These are phyloP conservation scores for Penicillium antarcticum DNA, from an alignment of 495 filamentous ascomycete species.

Conservation along the genomic window DNA sequence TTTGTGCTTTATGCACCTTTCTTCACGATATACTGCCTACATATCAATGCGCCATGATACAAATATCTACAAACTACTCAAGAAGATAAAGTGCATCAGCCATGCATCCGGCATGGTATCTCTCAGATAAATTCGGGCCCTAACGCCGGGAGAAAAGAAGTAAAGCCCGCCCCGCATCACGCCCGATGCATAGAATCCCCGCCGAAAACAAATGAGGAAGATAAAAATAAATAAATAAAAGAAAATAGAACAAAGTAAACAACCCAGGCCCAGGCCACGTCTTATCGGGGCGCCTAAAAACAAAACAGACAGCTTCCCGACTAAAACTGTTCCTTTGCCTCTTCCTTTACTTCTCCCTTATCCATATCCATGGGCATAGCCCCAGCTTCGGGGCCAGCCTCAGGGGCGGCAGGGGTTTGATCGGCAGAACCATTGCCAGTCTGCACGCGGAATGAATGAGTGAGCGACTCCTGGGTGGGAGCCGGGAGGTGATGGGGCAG, in stretches of 20 bases:
- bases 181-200: conserved; percentile 3
- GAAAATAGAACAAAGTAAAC: neutral
- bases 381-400: conserved; percentile 22
- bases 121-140: neutral
- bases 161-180: conserved; percentile 8
- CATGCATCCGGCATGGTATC: conserved; percentile 1
- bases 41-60: too few relatives aligned
- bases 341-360: conserved; percentile 33
- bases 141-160: conserved; percentile 8
- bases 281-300: neutral
- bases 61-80: neutral
- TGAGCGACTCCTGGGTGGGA: conserved; percentile 40
- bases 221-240: neutral
- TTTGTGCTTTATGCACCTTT: neutral
- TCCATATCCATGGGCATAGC: conserved; percentile 45
- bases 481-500: conserved; percentile 39
- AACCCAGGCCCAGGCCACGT: neutral
- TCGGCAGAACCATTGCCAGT: conserved; percentile 27
- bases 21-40: neutral
- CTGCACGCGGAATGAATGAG: conserved; percentile 41
- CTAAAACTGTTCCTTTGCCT: conserved; percentile 12
- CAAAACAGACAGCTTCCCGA: conserved; percentile 6
- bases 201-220: neutral
- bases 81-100: neutral
- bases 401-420: conserved; percentile 20